phyloP scores from a whole-genome alignment of 805 yeast genomes.

The Hanseniaspora clermontiae region DNA sequence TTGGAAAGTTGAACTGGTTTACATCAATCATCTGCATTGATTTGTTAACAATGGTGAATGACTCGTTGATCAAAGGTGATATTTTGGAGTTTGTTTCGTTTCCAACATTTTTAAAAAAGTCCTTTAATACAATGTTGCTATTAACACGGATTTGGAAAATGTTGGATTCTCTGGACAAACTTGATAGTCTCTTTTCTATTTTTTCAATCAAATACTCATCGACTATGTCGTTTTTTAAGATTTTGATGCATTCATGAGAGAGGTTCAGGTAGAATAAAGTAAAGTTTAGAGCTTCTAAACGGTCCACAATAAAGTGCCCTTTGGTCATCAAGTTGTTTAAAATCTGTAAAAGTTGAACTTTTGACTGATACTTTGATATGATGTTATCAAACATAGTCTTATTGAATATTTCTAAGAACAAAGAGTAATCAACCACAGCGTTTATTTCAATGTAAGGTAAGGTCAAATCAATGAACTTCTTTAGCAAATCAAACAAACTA shows the following conservation, averaged over 20 bases:
- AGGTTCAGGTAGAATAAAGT: constrained; percentile 19
- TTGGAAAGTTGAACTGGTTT: constrained; percentile 23
- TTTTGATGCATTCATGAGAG: constrained; percentile 16
- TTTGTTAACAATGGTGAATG: constrained; percentile 27
- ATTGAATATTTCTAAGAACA: constrained; percentile 29
- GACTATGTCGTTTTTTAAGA: constrained; percentile 24
- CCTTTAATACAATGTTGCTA: constrained; percentile 29
- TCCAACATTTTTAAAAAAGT: constrained; percentile 20
- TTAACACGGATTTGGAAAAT: constrained; percentile 33
- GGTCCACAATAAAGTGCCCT: constrained; percentile 13
- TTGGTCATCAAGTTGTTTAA: constrained; percentile 20
- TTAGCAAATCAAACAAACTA: background rate
- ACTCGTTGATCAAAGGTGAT: constrained; percentile 29
- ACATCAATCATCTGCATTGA: constrained; percentile 26
- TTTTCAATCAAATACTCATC: constrained; percentile 23
- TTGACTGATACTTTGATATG: background rate
- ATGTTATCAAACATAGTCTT: constrained; percentile 17
- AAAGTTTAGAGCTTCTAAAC: constrained; percentile 2
- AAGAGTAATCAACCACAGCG: constrained; percentile 23
- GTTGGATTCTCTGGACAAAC: constrained; percentile 28
- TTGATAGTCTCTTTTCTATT: constrained; percentile 28
- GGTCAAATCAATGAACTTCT: constrained; percentile 7
- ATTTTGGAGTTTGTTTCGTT: constrained; percentile 16
- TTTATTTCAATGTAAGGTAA: constrained; percentile 18
- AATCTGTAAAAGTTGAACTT: constrained; percentile 17